Conservation (phyloP, 2,329 filamentous ascomycete genomes). For the Torrubiellomyces zombiae region DNA sequence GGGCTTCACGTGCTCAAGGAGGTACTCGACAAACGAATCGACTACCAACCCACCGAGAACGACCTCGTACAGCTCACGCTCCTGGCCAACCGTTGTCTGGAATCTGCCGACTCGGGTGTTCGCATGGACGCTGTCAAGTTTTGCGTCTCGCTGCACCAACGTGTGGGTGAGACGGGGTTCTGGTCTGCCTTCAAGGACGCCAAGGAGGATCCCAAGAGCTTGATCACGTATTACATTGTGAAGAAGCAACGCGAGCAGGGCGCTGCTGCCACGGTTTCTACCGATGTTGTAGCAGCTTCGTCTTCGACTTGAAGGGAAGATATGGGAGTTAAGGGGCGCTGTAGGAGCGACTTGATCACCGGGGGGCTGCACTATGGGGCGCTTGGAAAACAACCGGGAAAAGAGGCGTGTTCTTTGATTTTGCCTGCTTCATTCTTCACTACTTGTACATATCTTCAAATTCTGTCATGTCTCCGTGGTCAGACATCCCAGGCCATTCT, state of each 20-base stretch:
- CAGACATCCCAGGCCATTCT: too few species aligned
- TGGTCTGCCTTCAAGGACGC: conserved; percentile 50
- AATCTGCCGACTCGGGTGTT: conserved; percentile 43
- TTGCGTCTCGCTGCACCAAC: conserved; percentile 54
- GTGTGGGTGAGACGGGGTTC: conserved; percentile 43
- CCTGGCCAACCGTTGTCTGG: conserved; percentile 39
- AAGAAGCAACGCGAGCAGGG: conserved; percentile 43
- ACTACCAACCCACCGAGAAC: conserved; percentile 30
- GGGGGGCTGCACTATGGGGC: too few species aligned
- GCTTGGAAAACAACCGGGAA: too few species aligned
- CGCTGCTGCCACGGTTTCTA: neutral
- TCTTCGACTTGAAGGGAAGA: too few species aligned
- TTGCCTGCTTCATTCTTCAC: too few species aligned
- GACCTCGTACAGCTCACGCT: conserved; percentile 34
- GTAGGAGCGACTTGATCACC: too few species aligned
- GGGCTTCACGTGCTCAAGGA: conserved; percentile 46
- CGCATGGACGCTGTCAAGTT: conserved; percentile 64
- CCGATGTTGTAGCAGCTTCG: too few species aligned
- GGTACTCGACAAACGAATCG: conserved; percentile 32
- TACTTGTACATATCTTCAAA: too few species aligned
- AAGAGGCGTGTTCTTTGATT: too few species aligned
- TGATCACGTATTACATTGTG: conserved; percentile 70
- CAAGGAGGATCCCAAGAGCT: conserved; percentile 55
- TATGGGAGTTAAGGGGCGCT: too few species aligned
- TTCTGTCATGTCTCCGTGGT: too few species aligned